Conservation (phyloP, 2,329 filamentous ascomycete species). For the Epichloe coenophiala region DNA sequence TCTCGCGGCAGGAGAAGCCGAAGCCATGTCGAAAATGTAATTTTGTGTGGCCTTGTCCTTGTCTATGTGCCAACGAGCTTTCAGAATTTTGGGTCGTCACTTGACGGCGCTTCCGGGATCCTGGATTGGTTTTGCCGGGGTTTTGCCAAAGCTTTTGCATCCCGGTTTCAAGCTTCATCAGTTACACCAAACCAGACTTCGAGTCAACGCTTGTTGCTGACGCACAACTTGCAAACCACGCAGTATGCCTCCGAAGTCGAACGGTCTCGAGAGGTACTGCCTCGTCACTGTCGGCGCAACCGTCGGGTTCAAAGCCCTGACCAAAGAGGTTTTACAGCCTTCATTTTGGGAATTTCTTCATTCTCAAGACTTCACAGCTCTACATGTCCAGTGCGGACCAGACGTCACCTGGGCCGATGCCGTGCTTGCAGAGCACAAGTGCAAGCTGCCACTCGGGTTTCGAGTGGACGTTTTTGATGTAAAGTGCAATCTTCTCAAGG, state of each 20-base stretch:
- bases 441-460: constrained; percentile 14
- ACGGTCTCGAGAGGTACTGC: constrained; percentile 31
- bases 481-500: constrained; percentile 20
- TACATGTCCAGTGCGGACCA: constrained; percentile 71
- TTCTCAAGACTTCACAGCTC: constrained; percentile 49
- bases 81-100: constrained; percentile 17
- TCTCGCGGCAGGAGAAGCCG: constrained; percentile 24
- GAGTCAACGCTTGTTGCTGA: background rate
- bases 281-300: constrained; percentile 92
- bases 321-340: constrained; percentile 49
- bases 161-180: no score
- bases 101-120: background rate
- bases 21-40: constrained; percentile 18
- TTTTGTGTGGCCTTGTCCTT: background rate
- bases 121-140: background rate
- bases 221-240: background rate
- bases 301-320: constrained; percentile 62
- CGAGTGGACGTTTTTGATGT: constrained; percentile 19
- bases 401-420: constrained; percentile 32
- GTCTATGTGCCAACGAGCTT: constrained; percentile 7
- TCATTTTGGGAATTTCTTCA: constrained; percentile 49
- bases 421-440: constrained; percentile 8
- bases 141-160: background rate
- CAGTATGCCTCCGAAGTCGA: constrained; percentile 3
- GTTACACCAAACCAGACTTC: no score